Evolutionary conservation across 495 filamentous ascomycete species (phyloP).

Genomic region (Pyrenula aspistea): DNA sequence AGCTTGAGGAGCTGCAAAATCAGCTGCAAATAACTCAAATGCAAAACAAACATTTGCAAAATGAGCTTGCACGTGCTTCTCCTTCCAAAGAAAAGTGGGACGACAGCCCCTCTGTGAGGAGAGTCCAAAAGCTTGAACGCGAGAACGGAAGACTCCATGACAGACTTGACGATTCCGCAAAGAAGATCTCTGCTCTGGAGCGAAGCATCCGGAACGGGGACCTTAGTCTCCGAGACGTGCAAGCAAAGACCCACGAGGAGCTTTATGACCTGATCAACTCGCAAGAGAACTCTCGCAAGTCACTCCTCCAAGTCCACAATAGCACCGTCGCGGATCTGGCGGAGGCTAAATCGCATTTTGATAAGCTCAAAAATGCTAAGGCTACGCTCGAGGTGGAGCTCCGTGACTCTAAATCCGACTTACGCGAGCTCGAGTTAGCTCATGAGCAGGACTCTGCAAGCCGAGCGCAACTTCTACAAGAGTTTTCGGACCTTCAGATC

Average conservation of each 20-base stretch:
- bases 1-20: constrained; percentile 88
- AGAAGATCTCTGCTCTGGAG: constrained; percentile 86
- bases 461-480: constrained; percentile 77
- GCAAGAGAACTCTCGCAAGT: constrained; percentile 79
- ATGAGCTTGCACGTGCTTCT: constrained; percentile 59
- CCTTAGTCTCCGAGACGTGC: constrained; percentile 79
- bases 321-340: constrained; percentile 71
- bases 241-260: constrained; percentile 89
- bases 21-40: constrained; percentile 92
- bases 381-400: constrained; percentile 77
- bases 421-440: constrained; percentile 63
- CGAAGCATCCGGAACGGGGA: constrained; percentile 80
- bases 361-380: constrained; percentile 70
- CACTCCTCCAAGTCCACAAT: constrained; percentile 73
- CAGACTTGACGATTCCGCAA: constrained; percentile 86
- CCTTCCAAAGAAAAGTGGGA: constrained; percentile 53
- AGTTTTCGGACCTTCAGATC: constrained; percentile 90
- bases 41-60: constrained; percentile 90
- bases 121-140: constrained; percentile 84
- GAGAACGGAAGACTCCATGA: constrained; percentile 89
- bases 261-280: constrained; percentile 87
- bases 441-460: constrained; percentile 76
- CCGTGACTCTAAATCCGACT: constrained; percentile 69
- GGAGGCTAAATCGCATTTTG: constrained; percentile 75
- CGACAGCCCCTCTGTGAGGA: constrained; percentile 70